These are phyloP conservation scores for Corchorus capsularis DNA, from an alignment of 345 rosid genomes.

Conservation along the genomic window DNA sequence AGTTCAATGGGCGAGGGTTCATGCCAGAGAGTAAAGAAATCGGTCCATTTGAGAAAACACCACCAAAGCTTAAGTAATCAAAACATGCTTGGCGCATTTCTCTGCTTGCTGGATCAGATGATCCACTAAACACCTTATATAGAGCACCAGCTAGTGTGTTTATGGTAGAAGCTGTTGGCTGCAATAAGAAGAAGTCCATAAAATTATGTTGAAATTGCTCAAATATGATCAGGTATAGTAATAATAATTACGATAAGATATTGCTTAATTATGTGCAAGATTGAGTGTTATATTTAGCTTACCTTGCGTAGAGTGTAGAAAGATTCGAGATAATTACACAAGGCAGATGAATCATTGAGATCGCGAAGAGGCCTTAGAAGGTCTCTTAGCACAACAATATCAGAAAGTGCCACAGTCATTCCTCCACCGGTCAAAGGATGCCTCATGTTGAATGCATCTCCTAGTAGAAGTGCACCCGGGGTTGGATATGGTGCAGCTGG, in stretches of 20 bases:
- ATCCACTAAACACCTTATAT: constrained; percentile 33
- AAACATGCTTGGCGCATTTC: constrained; percentile 44
- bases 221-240: too few relatives aligned
- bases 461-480: neutral
- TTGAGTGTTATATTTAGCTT: constrained; percentile 4
- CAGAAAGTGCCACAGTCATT: constrained; percentile 65
- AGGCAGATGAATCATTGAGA: constrained; percentile 37
- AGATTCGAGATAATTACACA: constrained; percentile 52
- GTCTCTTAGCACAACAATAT: constrained; percentile 49
- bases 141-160: constrained; percentile 40
- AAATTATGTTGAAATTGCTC: too few relatives aligned
- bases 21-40: constrained; percentile 39
- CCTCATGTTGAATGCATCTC: constrained; percentile 67
- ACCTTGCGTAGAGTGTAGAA: constrained; percentile 61
- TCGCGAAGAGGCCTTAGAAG: constrained; percentile 48
- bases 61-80: constrained; percentile 39
- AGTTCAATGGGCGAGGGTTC: constrained; percentile 35
- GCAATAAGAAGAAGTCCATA: neutral
- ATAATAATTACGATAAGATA: too few relatives aligned
- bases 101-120: constrained; percentile 29
- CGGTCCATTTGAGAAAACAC: constrained; percentile 36
- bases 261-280: too few relatives aligned
- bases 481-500: too few relatives aligned
- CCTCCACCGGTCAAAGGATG: constrained; percentile 71
- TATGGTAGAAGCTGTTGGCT: constrained; percentile 43